Conservation (phyloP, 78 protist species). For the Pigoraptor vietnamica region DNA sequence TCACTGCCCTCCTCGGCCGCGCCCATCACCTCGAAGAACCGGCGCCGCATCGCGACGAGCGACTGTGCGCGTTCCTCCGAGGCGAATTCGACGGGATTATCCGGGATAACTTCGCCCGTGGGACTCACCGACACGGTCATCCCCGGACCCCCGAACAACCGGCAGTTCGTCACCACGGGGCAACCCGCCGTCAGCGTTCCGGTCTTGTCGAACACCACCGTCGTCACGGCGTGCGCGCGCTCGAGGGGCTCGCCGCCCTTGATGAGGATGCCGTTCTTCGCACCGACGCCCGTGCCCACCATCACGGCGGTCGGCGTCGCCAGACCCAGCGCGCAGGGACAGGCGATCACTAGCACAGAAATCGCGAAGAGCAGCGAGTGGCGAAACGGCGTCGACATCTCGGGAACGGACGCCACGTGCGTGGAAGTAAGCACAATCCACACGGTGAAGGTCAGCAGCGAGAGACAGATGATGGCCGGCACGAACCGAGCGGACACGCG, state of each 20-base stretch:
- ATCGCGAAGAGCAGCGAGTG: slow-evolving; percentile 44
- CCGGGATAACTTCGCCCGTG: neutral
- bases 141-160: neutral
- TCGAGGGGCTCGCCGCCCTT: slow-evolving; percentile 76
- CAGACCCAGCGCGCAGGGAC: slow-evolving; percentile 85
- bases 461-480: slow-evolving; percentile 71
- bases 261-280: slow-evolving; percentile 67
- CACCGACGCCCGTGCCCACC: slow-evolving; percentile 83
- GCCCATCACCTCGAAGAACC: neutral
- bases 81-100: neutral
- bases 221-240: slow-evolving; percentile 11
- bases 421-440: slow-evolving; percentile 48
- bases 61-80: neutral
- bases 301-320: slow-evolving; percentile 86
- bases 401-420: neutral
- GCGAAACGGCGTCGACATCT: neutral
- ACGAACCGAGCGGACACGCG: slow-evolving; percentile 70
- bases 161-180: neutral
- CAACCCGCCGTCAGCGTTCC: slow-evolving; percentile 78
- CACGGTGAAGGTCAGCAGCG: slow-evolving; percentile 61
- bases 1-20: slow-evolving; percentile 14
- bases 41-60: neutral
- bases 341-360: slow-evolving; percentile 68
- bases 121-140: neutral
- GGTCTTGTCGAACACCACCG: slow-evolving; percentile 78